Conservation (phyloP, 257 asterid genomes). For the Solanum chiquidenum region DNA sequence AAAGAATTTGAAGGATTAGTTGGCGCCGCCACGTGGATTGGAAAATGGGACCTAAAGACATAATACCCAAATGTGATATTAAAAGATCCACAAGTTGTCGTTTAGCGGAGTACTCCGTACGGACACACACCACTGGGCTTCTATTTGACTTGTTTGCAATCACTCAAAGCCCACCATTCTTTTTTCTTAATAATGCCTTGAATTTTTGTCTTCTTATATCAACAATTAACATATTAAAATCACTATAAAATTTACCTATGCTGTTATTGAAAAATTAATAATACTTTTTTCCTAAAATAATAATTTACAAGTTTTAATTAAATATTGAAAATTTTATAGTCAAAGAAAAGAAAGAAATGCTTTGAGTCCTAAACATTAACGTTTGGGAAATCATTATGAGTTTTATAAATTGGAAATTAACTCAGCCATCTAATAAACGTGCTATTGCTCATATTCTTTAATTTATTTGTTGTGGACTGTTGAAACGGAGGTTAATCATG, state of each 20-base stretch:
- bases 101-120: conserved; percentile 34
- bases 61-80: not conserved
- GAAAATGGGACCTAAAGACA: not conserved
- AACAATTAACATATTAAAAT: not conserved
- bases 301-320: not conserved
- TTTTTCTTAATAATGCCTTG: not conserved
- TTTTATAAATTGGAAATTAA: not conserved
- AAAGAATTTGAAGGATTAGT: not conserved
- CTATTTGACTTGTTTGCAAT: not conserved
- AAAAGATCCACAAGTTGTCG: conserved; percentile 15
- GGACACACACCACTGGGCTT: conserved; percentile 7
- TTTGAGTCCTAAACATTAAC: not conserved
- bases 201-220: not conserved
- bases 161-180: not conserved
- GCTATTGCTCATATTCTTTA: not conserved
- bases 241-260: not conserved
- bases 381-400: not conserved
- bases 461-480: not conserved
- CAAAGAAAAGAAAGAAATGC: not conserved
- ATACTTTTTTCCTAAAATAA: not conserved
- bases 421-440: not conserved
- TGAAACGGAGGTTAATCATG: not conserved
- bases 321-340: not conserved
- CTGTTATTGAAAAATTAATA: not conserved
- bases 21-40: not conserved